Evolutionary conservation across 202 grass and related monocot genomes (phyloP), one percentile per base, ranked within the genome.

Genomic region (Zizania palustris): DNA sequence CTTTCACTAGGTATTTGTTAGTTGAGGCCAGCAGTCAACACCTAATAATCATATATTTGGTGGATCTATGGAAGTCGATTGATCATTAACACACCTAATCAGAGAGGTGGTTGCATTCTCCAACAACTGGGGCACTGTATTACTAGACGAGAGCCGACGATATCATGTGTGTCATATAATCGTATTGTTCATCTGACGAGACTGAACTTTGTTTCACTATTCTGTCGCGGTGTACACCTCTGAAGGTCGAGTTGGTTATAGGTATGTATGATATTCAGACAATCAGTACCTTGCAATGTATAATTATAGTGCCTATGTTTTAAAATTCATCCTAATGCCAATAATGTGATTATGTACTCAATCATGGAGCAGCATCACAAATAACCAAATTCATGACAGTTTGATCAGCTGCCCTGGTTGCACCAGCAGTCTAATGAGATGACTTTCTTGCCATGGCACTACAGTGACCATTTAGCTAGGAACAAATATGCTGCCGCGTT

Each of bases 91-190:
- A 34, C 9, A 9, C 44, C 28, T 28, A 28, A 28, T 28, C 12
- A 62, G 12, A 62, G 12, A 67, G 60, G 37, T 66, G 37, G 67
- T 18, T 35, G 51, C 51, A 55, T 9, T 60, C 43, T 77, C 78
- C 72, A 77, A 77, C 71, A 59, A 86, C 48, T 71, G 18, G 15
- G 77, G 5, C 51, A 28, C 28, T 55, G 18, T 69, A 68, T 61
- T 12, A 14, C 4, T 73, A 42, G 28, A 28, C 28, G 28, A 28
- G 28, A 28, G 28, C 28, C 28, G 28, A 28, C 1, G 28, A 28
- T 28, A 28, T 28, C 28, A 28, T 28, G 28, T 28, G 28, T 28
- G 2, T 28, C 28, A 28, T 0, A 28, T 28, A 28, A 28, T 28
- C 28, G 28, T 28, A 0, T 42, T 7, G 40, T 42, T 42, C 40